Evolutionary conservation across 768 basidiomycete species (phyloP).

Genomic region (Suillus tomentosus): DNA sequence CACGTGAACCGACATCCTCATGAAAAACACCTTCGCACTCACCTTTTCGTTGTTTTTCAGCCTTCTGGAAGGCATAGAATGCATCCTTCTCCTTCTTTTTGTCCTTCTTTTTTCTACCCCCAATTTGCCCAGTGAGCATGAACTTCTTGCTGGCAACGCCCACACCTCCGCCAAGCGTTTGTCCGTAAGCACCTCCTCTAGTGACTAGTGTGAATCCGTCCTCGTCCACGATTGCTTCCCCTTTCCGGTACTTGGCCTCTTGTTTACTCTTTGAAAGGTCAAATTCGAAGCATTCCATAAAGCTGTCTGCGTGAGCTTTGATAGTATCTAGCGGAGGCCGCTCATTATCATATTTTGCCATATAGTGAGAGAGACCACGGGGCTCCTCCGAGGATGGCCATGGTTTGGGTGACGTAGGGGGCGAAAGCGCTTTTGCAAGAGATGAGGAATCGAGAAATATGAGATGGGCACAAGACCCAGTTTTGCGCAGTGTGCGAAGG

Average conservation of each 20-base stretch:
- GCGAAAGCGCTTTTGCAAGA: constrained; percentile 61
- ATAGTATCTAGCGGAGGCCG: constrained; percentile 77
- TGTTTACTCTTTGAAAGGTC: constrained; percentile 53
- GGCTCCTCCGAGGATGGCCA: constrained; percentile 70
- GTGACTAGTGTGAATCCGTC: constrained; percentile 95
- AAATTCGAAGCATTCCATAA: constrained; percentile 77
- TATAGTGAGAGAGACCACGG: constrained; percentile 73
- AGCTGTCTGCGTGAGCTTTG: constrained; percentile 77
- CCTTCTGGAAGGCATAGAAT: constrained; percentile 91
- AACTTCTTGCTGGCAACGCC: constrained; percentile 64
- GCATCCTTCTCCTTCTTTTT: constrained; percentile 63
- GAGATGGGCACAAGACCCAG: constrained; percentile 73
- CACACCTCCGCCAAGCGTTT: constrained; percentile 82
- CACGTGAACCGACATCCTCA: constrained; percentile 13
- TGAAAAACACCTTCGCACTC: constrained; percentile 16
- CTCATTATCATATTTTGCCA: constrained; percentile 58
- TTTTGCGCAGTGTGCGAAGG: constrained; percentile 59
- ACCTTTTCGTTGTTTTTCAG: constrained; percentile 89
- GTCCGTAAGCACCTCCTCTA: constrained; percentile 88
- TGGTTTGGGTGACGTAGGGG: constrained; percentile 45
- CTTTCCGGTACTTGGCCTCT: constrained; percentile 70
- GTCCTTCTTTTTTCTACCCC: constrained; percentile 52
- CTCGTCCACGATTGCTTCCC: constrained; percentile 89
- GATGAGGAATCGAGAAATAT: constrained; percentile 73
- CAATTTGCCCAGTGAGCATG: constrained; percentile 36